phyloP scores from a whole-genome alignment of 192 early-diverging fungal genomes.

The Neocallimastix lanati region DNA sequence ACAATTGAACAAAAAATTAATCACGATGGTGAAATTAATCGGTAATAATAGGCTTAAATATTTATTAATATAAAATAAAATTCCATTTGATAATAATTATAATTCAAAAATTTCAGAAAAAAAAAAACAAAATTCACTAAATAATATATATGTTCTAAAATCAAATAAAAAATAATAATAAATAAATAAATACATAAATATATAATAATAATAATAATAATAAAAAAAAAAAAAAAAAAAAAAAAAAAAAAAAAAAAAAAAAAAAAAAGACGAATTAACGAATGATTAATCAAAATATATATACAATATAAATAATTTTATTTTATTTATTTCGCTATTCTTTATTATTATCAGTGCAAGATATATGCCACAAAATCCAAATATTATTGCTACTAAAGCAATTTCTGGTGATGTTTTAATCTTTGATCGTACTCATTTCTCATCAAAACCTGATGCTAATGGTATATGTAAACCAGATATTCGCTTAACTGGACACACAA shows the following conservation, averaged over 20 bases:
- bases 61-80: too few relatives aligned
- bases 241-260: too few relatives aligned
- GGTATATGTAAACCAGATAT: constrained; percentile 74
- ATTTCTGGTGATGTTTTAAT: constrained; percentile 81
- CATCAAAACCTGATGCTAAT: constrained; percentile 48
- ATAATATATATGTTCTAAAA: too few relatives aligned
- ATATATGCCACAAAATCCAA: constrained; percentile 89
- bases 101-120: constrained; percentile 1
- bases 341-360: constrained; percentile 46
- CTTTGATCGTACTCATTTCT: constrained; percentile 85
- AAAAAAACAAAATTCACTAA: not conserved
- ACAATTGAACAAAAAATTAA: constrained; percentile 77
- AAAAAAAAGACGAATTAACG: too few relatives aligned
- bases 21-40: constrained; percentile 94
- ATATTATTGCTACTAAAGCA: constrained; percentile 91
- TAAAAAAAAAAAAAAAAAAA: too few relatives aligned
- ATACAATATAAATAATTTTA: too few relatives aligned
- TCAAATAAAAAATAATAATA: too few relatives aligned
- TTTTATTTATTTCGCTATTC: not conserved
- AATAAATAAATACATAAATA: too few relatives aligned
- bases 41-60: constrained; percentile 8
- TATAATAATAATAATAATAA: too few relatives aligned
- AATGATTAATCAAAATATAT: too few relatives aligned
- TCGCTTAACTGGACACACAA: constrained; percentile 64
- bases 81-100: too few relatives aligned